Evolutionary conservation across 306 rosid genomes (phyloP), one percentile per base, ranked within the genome.

Genomic region (Cicer bijugum): DNA sequence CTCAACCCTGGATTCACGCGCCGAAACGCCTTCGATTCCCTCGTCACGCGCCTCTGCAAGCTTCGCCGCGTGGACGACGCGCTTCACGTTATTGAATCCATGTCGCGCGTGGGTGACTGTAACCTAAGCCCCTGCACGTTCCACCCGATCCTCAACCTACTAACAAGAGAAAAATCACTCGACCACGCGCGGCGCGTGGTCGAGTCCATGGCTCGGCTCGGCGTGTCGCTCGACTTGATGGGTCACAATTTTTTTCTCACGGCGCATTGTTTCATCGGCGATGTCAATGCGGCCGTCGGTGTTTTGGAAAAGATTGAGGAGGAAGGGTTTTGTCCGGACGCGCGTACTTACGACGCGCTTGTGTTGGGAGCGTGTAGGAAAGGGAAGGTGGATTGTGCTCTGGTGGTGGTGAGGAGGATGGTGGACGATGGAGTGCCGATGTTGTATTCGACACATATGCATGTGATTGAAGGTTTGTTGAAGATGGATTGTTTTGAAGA

Each of bases 331-430:
- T 64, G 0, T 1, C 66, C 80, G 1, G 80, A 88, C 51, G 0
- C 80, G 28, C 89, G 88, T 10, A 90, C 92, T 0, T 85, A 61
- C 53, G 91, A 90, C 80, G 88, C 92, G 67, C 86, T 88, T 42
- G 90, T 90, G 9, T 3, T 86, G 17, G 90, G 88, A 42, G 85
- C 88, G 65, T 86, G 96, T 46, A 80, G 5, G 40, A 83, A 55
- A 3, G 82, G 91, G 60, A 80, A 74, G 77, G 89, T 83, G 72
- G 91, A 82, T 2, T 89, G 87, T 20, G 91, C 89, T 73, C 40
- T 88, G 78, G 78, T 74, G 81, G 4, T 90, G 62, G 66, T 86
- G 80, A 71, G 89, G 85, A 82, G 88, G 77, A 88, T 88, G 92
- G 87, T 77, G 71, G 89, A 80, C 9, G 88, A 85, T 71, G 96